A percentile compares a stretch with the other conserved stretches of the same genome.
Conservation (phyloP, 192 early-diverging fungal species). For the Backusella parvicylindrica region DNA sequence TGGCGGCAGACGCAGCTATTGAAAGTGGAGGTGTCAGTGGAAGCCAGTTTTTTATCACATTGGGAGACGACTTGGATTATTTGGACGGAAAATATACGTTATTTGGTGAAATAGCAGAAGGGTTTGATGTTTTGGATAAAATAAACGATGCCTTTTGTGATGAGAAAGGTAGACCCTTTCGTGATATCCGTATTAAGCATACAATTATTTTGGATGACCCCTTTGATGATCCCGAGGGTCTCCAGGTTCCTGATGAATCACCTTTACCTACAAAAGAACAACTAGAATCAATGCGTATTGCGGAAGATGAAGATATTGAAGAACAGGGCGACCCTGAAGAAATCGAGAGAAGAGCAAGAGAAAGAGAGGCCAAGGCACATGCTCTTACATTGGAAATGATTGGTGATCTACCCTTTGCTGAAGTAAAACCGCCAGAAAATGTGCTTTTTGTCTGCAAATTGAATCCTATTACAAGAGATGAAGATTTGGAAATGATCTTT, state of each 20-base stretch:
- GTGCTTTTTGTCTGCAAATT: conserved; percentile 95
- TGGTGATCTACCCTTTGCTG: conserved; percentile 94
- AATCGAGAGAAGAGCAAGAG: conserved; percentile 61
- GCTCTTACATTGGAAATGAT: conserved; percentile 98
- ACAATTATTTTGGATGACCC: conserved; percentile 93
- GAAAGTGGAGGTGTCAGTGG: conserved; percentile 52
- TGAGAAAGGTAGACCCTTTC: conserved; percentile 66
- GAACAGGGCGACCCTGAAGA: conserved; percentile 58
- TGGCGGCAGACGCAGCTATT: conserved; percentile 39
- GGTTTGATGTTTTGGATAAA: conserved; percentile 80
- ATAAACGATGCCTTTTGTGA: conserved; percentile 74
- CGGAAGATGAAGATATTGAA: conserved; percentile 73
- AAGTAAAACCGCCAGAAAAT: conserved; percentile 96
- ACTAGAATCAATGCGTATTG: conserved; percentile 69
- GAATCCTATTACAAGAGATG: conserved; percentile 85
- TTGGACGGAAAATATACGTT: conserved; percentile 81
- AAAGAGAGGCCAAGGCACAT: conserved; percentile 74
- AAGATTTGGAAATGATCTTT: conserved; percentile 92
- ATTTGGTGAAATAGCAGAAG: conserved; percentile 89
- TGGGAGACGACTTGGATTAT: conserved; percentile 70
- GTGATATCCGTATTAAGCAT: conserved; percentile 88
- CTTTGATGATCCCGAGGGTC: conserved; percentile 74
- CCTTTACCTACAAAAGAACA: conserved; percentile 76
- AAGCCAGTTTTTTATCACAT: conserved; percentile 88
- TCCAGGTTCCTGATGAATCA: conserved; percentile 63